Evolutionary conservation across 495 filamentous ascomycete species (phyloP), one percentile per base, ranked within the genome.

Genomic region (Talaromyces trachyspermus): DNA sequence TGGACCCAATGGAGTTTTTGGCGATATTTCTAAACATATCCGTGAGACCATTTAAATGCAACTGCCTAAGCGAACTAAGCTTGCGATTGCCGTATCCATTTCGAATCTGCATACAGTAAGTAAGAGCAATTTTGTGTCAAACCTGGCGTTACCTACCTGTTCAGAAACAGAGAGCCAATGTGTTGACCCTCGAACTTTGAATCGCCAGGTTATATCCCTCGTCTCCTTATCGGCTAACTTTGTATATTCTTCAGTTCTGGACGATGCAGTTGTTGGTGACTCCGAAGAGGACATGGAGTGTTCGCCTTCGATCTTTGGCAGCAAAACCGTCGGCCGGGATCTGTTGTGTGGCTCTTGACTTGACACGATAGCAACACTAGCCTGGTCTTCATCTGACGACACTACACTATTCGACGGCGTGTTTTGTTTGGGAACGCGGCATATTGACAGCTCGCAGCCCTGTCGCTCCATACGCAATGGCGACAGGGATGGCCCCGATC

Each of bases 161-260:
- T 30, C 18, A 7, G 27, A 15, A 36, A 46, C 44, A 0, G 44
- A 18, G 20, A 46, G 44, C 44, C 44, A 46, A 37, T 46, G 44
- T 7, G 44, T 46, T 46, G 44, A 33, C 19, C 44, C 44, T 26
- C 44, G 44, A 12, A 46, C 35, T 36, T 46, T 46, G 18, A 30
- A 46, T 5, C 23, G 35, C 44, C 44, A 46, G n/a, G n/a, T n/a
- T n/a, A n/a, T n/a, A n/a, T n/a, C n/a, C n/a, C n/a, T n/a, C n/a
- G n/a, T n/a, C n/a, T n/a, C n/a, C n/a, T 46, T 29, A 24, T 37
- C 17, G 14, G 37, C 8, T 4, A 22, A 46, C 7, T 11, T 23
- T 18, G 5, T 4, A 23, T n/a, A 17, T 18, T 44, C 42, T 32
- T 44, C 42, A 18, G 25, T 35, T 37, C 14, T 36, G 2, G 30